These are phyloP conservation scores for Phytomonas sp. DNA, from an alignment of 208 protist genomes.

Conservation along the genomic window DNA sequence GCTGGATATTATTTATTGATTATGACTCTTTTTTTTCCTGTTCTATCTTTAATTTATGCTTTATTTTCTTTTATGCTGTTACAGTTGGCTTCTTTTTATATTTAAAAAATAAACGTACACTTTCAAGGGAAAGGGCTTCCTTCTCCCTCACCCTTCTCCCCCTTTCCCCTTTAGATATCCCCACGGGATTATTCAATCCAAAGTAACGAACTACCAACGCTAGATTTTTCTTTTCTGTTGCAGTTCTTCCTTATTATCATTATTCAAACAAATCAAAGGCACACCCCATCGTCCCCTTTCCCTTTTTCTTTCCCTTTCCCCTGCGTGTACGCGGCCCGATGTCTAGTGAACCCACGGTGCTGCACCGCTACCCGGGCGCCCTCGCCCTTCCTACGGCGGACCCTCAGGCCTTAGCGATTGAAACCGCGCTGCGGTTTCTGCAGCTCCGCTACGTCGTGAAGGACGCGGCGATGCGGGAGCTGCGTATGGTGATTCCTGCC, in stretches of 20 bases:
- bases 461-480: constrained; percentile 22
- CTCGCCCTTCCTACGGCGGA: constrained; percentile 63
- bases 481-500: constrained; percentile 22
- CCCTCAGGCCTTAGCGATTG: constrained; percentile 55
- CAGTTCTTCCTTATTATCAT: constrained; percentile 14
- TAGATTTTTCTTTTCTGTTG: neutral
- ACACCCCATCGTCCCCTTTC: neutral
- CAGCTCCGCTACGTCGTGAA: constrained; percentile 29
- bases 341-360: constrained; percentile 12
- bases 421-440: constrained; percentile 56
- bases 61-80: neutral
- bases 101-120: neutral
- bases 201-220: neutral
- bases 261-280: neutral
- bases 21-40: constrained; percentile 11
- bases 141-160: neutral
- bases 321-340: neutral
- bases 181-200: neutral
- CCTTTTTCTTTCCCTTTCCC: constrained; percentile 4
- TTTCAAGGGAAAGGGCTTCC: neutral
- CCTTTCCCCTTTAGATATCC: neutral
- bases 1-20: neutral
- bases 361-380: constrained; percentile 21
- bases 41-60: constrained; percentile 13
- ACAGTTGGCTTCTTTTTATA: constrained; percentile 8